Base-by-base conservation (phyloP, 805 yeast species). In the Teunomyces aglyptinius region DNA sequence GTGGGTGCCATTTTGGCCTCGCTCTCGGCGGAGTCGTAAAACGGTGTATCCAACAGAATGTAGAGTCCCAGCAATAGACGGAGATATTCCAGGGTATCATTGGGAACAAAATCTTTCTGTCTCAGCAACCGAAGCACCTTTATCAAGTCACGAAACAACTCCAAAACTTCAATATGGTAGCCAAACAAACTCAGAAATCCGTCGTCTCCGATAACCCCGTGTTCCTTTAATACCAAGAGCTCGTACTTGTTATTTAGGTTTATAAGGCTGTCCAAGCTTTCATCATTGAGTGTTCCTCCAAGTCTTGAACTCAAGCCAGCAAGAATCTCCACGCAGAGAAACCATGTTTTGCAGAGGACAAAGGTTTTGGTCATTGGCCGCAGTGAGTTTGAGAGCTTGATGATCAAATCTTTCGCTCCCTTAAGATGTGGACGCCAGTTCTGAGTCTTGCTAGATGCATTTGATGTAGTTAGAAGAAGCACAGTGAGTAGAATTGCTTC, bases 401-500 rank as follows among this genome's bases (percentile, higher is more conserved):
- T 39, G 19, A 46, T 41, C 42, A 46, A 46, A 45, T 80, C 84
- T 51, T 80, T 82, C 0, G 86, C 87, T 3, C 85, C 86, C 49
- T 76, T 60, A 8, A 82, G 61, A 63, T 83, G 87, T 1, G 85
- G 79, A 47, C 85, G 64, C 88, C 87, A 83, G 49, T 76, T 73
- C 47, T 76, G 77, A 43, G 71, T 68, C 12, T 70, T 64, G 3
- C 80, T 75, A 6, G 78, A 61, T 0, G 85, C 83, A 51, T 80
- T 80, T 32, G 80, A 79, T 1, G 83, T 71, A 2, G 89, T 84
- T 16, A 85, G 65, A 27, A 85, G 60, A 16, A 85, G 66, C 1
- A 83, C 84, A 0, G 90, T 84, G 22, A 85, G 60, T 10, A 84
- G 70, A 43, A 85, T 76, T 0, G 86, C 81, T 51, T 83, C 90